These are phyloP conservation scores for Obba rivulosa DNA, from an alignment of 768 basidiomycete genomes.

Conservation along the genomic window DNA sequence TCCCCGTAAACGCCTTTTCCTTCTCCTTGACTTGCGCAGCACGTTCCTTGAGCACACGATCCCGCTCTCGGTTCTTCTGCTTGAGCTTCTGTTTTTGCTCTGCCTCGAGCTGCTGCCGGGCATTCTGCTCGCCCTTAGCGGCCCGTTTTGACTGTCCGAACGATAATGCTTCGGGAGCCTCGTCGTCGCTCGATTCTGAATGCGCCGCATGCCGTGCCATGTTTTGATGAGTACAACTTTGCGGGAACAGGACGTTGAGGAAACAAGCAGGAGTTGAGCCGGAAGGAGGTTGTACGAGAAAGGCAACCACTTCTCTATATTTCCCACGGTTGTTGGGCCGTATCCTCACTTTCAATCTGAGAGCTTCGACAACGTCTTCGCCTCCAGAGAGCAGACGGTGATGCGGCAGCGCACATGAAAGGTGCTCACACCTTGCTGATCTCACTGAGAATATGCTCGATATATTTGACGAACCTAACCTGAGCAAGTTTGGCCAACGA, in stretches of 20 bases:
- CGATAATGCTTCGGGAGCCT: slow-evolving; percentile 46
- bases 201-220: not conserved
- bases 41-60: slow-evolving; percentile 45
- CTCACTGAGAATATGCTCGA: too few relatives aligned
- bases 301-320: not conserved
- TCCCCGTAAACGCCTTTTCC: not conserved
- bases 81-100: slow-evolving; percentile 37
- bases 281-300: not conserved
- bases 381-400: too few relatives aligned
- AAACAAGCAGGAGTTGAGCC: not conserved
- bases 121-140: slow-evolving; percentile 32
- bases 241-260: not conserved
- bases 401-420: too few relatives aligned
- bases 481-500: too few relatives aligned
- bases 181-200: slow-evolving; percentile 28
- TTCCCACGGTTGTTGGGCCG: not conserved
- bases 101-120: slow-evolving; percentile 30
- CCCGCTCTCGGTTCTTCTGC: slow-evolving; percentile 41
- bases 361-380: too few relatives aligned
- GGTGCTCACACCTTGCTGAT: too few relatives aligned
- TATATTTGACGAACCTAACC: too few relatives aligned
- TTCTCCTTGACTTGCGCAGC: slow-evolving; percentile 22
- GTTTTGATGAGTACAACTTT: not conserved
- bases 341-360: too few relatives aligned
- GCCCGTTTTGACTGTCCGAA: slow-evolving; percentile 41